Conservation (phyloP, 2,329 filamentous ascomycete genomes). For the Microsporum ferrugineum region DNA sequence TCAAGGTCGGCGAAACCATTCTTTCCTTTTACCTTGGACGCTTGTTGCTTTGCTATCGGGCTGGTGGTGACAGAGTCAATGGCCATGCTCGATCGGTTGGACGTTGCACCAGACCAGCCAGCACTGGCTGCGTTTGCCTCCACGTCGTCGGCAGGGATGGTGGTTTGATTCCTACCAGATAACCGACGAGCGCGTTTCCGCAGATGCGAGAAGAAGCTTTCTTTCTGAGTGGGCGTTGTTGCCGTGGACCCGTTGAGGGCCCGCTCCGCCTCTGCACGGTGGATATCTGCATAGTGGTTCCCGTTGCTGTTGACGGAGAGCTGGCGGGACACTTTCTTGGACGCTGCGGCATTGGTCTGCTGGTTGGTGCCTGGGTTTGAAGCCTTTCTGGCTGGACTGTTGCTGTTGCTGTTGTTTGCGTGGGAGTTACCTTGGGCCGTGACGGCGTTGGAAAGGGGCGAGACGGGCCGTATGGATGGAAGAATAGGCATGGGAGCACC, state of each 20-base stretch:
- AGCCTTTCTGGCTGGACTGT: slow-evolving; percentile 28
- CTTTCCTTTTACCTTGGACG: slow-evolving; percentile 33
- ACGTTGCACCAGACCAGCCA: slow-evolving; percentile 82
- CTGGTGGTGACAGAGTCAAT: slow-evolving; percentile 48
- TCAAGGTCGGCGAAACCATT: slow-evolving; percentile 51
- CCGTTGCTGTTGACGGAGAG: slow-evolving; percentile 83
- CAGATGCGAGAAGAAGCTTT: slow-evolving; percentile 96
- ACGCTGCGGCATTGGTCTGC: slow-evolving; percentile 47
- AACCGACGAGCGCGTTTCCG: slow-evolving; percentile 85
- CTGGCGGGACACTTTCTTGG: slow-evolving; percentile 90
- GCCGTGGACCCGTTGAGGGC: slow-evolving; percentile 75
- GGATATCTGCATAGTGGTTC: slow-evolving; percentile 83
- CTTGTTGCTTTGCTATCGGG: slow-evolving; percentile 19
- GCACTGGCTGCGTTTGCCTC: slow-evolving; percentile 88
- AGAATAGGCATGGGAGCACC: slow-evolving; percentile 89
- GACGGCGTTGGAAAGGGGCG: slow-evolving; percentile 87
- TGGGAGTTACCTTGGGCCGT: slow-evolving; percentile 64
- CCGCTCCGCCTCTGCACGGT: slow-evolving; percentile 81
- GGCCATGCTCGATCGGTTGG: slow-evolving; percentile 72
- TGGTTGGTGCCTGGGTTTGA: background rate
- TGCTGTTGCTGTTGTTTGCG: slow-evolving; percentile 41
- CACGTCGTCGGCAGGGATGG: slow-evolving; percentile 72
- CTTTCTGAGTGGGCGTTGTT: slow-evolving; percentile 64
- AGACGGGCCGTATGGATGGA: slow-evolving; percentile 86
- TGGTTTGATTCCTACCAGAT: slow-evolving; percentile 78